Percentiles rank a stretch among this genome's conserved stretches.
These are phyloP conservation scores for Cyberlindnera euphorbiiphila DNA, from an alignment of 805 yeast species.

Conservation along the genomic window DNA sequence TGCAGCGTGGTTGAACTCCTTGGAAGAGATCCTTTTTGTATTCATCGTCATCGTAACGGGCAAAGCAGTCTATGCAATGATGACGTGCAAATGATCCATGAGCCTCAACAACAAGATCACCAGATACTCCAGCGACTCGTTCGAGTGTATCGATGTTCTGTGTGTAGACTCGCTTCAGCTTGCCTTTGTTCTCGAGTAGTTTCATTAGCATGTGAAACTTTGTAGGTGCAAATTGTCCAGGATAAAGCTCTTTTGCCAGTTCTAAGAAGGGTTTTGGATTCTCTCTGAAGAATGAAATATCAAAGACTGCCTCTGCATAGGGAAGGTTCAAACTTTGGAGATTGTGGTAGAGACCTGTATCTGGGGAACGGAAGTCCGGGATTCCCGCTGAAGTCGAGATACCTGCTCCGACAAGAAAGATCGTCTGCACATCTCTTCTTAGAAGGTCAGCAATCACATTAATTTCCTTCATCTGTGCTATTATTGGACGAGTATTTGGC, in stretches of 20 bases:
- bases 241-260: slow-evolving; percentile 79
- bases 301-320: slow-evolving; percentile 94
- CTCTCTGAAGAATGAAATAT: slow-evolving; percentile 71
- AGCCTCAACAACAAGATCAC: slow-evolving; percentile 73
- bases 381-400: slow-evolving; percentile 91
- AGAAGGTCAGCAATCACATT: slow-evolving; percentile 14
- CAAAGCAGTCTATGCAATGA: slow-evolving; percentile 75
- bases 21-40: slow-evolving; percentile 40
- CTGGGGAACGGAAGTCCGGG: slow-evolving; percentile 91
- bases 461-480: too few relatives aligned
- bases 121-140: slow-evolving; percentile 71
- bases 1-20: slow-evolving; percentile 44
- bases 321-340: slow-evolving; percentile 72
- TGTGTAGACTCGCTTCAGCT: slow-evolving; percentile 71
- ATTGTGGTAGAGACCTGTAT: slow-evolving; percentile 84
- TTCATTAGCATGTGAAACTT: slow-evolving; percentile 72
- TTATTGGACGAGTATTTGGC: too few relatives aligned
- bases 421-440: slow-evolving; percentile 16
- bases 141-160: slow-evolving; percentile 94
- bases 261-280: slow-evolving; percentile 83
- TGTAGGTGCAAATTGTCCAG: slow-evolving; percentile 84
- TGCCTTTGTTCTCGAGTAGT: slow-evolving; percentile 59
- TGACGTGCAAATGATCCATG: slow-evolving; percentile 90
- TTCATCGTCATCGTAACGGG: slow-evolving; percentile 45
- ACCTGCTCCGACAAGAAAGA: slow-evolving; percentile 88